Evolutionary conservation across 257 asterid genomes (phyloP), one percentile per base, ranked within the genome.

Genomic region (Ilex asprella): DNA sequence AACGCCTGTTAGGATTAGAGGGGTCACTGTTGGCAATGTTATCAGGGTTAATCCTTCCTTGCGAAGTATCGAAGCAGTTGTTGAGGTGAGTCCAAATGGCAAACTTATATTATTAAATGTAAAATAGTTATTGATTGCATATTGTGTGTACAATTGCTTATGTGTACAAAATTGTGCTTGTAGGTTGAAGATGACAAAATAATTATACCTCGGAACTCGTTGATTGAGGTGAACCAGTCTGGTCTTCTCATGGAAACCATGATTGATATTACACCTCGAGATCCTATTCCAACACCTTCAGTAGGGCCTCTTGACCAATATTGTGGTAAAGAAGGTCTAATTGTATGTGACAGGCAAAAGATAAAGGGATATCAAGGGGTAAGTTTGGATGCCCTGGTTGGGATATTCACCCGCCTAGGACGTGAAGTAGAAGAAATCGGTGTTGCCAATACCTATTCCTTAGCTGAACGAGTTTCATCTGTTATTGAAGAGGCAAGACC

Each of bases 221-320:
- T 85, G 85, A 77, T 93, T 55, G 97, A 93, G 81, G 99, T 93
- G 69, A 93, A 93, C 69, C 99, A 93, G 70, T 93, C 97, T 14
- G 99, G 97, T 64, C 99, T 93, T 77, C 96, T 89, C 70, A 93
- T 93, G 97, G 99, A 93, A 76, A 93, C 99, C 21, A 59, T 93
- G 73, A 89, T 93, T 71, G 99, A 93, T 59, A 89, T 93, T 60
- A 89, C 97, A 46, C 99, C 97, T 7, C 75, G 75, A 69, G 79
- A 84, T 75, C 99, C 97, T 59, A 75, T 93, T 72, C 97, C 97
- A 12, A 58, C 59, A 5, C 97, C 96, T 68, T 79, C 86, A 2
- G 87, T 63, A 12, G 95, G 99, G 46, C 99, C 99, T 68, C 96
- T 85, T 79, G 82, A 85, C 67, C 73, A 81, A 5, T 80, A 75